A percentile compares a stretch with the other conserved stretches of the same genome.
phyloP scores from a whole-genome alignment of 495 filamentous ascomycete species.

The Lasiosphaeria miniovina region DNA sequence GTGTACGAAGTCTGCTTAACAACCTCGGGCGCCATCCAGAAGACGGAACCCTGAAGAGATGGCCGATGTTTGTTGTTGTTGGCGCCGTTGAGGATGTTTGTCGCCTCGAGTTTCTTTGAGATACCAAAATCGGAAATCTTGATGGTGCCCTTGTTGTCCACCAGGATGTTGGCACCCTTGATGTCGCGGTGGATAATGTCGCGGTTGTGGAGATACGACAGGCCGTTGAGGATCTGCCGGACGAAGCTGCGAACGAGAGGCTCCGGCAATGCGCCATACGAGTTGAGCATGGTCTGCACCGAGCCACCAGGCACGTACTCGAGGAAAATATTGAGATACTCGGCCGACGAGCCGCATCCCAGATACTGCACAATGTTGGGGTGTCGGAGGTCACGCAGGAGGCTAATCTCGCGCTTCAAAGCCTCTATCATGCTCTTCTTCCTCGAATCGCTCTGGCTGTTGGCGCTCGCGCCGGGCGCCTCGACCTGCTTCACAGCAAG shows the following conservation, averaged over 20 bases:
- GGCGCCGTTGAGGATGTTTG: constrained; percentile 52
- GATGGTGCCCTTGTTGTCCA: constrained; percentile 98
- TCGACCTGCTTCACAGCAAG: constrained; percentile 99
- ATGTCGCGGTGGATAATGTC: constrained; percentile 99
- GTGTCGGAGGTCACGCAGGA: constrained; percentile 91
- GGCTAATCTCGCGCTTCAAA: constrained; percentile 90
- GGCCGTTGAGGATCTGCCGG: constrained; percentile 87
- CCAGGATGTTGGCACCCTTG: constrained; percentile 97
- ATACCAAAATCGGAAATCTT: constrained; percentile 99
- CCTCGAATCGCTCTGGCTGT: constrained; percentile 75
- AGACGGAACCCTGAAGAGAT: constrained; percentile 93
- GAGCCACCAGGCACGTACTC: constrained; percentile 98
- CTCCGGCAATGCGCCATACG: constrained; percentile 91
- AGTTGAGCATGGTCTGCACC: constrained; percentile 96
- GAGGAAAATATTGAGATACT: constrained; percentile 98
- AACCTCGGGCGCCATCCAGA: constrained; percentile 99
- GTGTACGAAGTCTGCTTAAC: constrained; percentile 97
- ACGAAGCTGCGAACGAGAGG: constrained; percentile 95
- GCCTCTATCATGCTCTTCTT: constrained; percentile 98
- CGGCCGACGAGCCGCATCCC: constrained; percentile 84
- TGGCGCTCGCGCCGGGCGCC: constrained; percentile 75
- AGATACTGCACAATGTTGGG: constrained; percentile 98
- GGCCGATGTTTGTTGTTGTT: constrained; percentile 76
- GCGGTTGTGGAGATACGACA: constrained; percentile 91
- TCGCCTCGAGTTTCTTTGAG: constrained; percentile 66